Conservation (phyloP, 1,284 basidiomycete genomes). For the Takashimella koratensis region DNA sequence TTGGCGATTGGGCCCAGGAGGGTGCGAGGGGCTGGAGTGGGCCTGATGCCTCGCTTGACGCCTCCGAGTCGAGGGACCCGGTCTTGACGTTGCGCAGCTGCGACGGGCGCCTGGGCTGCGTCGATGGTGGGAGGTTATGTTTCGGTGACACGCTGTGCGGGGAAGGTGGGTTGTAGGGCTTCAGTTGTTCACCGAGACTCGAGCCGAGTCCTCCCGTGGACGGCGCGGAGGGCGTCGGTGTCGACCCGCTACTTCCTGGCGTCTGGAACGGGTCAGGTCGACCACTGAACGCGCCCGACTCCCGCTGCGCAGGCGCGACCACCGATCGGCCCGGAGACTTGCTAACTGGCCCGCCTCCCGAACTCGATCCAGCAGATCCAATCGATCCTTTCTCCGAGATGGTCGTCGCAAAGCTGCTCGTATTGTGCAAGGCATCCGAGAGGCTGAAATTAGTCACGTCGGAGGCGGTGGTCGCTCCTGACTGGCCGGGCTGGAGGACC, state of each 20-base stretch:
- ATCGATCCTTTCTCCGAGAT: constrained; percentile 6
- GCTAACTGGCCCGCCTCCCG: not conserved
- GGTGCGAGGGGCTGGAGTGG: constrained; percentile 30
- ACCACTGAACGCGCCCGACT: constrained; percentile 18
- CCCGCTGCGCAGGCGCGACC: constrained; percentile 18
- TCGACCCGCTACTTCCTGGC: constrained; percentile 2
- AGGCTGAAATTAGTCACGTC: constrained; percentile 15
- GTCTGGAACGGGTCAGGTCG: constrained; percentile 10
- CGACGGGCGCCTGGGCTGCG: constrained; percentile 44
- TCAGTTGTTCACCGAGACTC: constrained; percentile 14
- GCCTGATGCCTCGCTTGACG: constrained; percentile 17
- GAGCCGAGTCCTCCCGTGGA: constrained; percentile 25
- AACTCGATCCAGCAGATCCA: constrained; percentile 11
- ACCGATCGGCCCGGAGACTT: constrained; percentile 7
- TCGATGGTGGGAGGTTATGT: constrained; percentile 17
- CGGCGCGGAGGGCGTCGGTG: not conserved
- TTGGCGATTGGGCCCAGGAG: constrained; percentile 27
- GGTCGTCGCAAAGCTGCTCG: constrained; percentile 21
- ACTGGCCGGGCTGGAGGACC: not conserved
- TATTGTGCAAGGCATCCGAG: constrained; percentile 28
- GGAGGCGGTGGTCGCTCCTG: not conserved
- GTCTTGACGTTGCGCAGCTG: constrained; percentile 46
- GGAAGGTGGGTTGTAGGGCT: constrained; percentile 30
- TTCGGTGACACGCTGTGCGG: constrained; percentile 36
- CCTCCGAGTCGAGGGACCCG: constrained; percentile 31